Percentiles rank a stretch among this genome's conserved stretches.
These are phyloP conservation scores for Pseudogymnoascus sp. DNA, from an alignment of 2,329 filamentous ascomycete species.

Conservation along the genomic window DNA sequence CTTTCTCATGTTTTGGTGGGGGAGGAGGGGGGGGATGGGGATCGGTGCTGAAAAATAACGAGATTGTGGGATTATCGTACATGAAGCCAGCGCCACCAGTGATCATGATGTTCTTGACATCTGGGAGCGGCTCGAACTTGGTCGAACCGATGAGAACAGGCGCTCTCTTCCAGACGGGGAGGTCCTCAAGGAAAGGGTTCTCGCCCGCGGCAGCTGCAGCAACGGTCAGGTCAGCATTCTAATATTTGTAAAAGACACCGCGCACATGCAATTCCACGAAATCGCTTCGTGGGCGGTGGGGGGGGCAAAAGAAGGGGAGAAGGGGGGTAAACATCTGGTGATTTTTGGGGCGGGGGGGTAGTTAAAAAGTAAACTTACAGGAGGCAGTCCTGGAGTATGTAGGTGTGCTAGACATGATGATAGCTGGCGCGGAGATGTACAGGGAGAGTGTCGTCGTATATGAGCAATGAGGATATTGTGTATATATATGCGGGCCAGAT, in stretches of 20 bases:
- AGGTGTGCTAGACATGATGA: neutral
- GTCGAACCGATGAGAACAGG: conserved; percentile 62
- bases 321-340: neutral
- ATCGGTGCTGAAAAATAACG: neutral
- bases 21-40: neutral
- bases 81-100: conserved; percentile 82
- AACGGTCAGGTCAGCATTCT: neutral
- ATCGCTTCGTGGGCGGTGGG: neutral
- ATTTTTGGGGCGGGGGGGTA: neutral
- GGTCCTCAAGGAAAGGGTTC: conserved; percentile 43
- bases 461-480: neutral
- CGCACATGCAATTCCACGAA: neutral
- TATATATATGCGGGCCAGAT: neutral
- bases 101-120: conserved; percentile 73
- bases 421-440: neutral
- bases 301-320: neutral
- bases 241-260: neutral
- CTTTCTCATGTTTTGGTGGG: neutral
- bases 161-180: conserved; percentile 62
- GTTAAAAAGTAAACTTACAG: neutral
- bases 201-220: neutral
- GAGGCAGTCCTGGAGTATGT: neutral
- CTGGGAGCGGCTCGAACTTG: conserved; percentile 57
- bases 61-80: conserved; percentile 34
- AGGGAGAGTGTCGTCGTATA: neutral